These are phyloP conservation scores for Polyrhizophydium stewartii DNA, from an alignment of 371 early-diverging fungal species.

Conservation along the genomic window DNA sequence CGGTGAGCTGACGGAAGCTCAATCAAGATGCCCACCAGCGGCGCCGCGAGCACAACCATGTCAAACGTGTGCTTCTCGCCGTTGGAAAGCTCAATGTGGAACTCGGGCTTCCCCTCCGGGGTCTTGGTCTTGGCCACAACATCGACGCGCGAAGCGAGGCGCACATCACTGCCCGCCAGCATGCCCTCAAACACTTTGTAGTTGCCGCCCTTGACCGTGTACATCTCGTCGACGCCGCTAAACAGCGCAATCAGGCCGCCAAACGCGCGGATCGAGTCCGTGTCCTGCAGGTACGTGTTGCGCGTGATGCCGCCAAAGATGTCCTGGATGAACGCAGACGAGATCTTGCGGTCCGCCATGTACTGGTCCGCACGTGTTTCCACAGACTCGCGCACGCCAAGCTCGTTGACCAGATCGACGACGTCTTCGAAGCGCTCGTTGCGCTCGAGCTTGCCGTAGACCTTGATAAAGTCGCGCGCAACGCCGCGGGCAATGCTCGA, in stretches of 20 bases:
- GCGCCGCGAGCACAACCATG: constrained; percentile 11
- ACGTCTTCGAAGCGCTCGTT: not conserved
- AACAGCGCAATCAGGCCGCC: constrained; percentile 9
- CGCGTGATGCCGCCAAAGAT: constrained; percentile 10
- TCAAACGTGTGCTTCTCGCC: not conserved
- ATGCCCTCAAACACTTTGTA: constrained; percentile 7
- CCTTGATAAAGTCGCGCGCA: constrained; percentile 3
- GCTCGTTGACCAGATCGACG: not conserved
- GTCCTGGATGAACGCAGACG: constrained; percentile 8
- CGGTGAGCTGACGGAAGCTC: too few relatives aligned
- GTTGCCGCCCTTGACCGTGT: constrained; percentile 9
- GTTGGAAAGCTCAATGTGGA: not conserved
- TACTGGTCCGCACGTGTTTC: constrained; percentile 1
- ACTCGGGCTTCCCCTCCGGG: not conserved
- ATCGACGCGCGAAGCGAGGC: not conserved
- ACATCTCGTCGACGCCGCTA: constrained; percentile 7
- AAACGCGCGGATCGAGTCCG: constrained; percentile 4
- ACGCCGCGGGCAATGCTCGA: constrained; percentile 2
- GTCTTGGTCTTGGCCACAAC: not conserved
- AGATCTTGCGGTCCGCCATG: constrained; percentile 7
- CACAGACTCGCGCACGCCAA: constrained; percentile 1
- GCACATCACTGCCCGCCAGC: constrained; percentile 6
- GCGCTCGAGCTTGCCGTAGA: constrained; percentile 2
- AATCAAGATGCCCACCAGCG: too few relatives aligned
- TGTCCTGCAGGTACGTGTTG: constrained; percentile 13